Conservation (phyloP, 2,329 filamentous ascomycete species). For the Neonectria magnoliae region DNA sequence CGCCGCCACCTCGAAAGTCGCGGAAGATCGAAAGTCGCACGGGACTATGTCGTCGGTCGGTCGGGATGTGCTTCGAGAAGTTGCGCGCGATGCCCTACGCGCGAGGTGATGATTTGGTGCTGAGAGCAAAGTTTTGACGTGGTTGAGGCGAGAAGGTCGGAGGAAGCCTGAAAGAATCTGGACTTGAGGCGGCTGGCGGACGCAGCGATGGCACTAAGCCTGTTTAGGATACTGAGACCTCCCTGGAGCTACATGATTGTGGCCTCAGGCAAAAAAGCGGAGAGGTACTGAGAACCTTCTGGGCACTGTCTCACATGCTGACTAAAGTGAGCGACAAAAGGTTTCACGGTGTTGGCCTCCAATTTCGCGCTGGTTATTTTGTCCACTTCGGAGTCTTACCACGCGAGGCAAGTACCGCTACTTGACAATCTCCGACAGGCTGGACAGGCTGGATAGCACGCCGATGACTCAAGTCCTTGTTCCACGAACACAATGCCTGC, state of each 20-base stretch:
- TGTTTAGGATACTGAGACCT: slow-evolving; percentile 20
- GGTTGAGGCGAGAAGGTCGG: slow-evolving; percentile 53
- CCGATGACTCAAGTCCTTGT: slow-evolving; percentile 39
- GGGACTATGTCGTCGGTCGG: slow-evolving; percentile 47
- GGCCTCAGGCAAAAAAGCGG: slow-evolving; percentile 37
- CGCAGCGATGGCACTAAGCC: slow-evolving; percentile 35
- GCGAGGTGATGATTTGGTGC: slow-evolving; percentile 59
- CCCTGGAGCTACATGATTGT: slow-evolving; percentile 24
- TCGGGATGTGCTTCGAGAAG: slow-evolving; percentile 42
- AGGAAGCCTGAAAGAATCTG: slow-evolving; percentile 57
- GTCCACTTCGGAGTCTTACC: neutral
- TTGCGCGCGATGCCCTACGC: slow-evolving; percentile 61
- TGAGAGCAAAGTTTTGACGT: slow-evolving; percentile 55
- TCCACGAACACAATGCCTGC: slow-evolving; percentile 27
- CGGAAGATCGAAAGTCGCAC: slow-evolving; percentile 51
- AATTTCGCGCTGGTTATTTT: slow-evolving; percentile 24
- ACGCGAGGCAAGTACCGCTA: slow-evolving; percentile 32
- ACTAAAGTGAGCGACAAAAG: slow-evolving; percentile 28
- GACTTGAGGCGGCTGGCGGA: slow-evolving; percentile 53
- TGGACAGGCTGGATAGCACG: slow-evolving; percentile 29
- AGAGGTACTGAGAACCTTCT: slow-evolving; percentile 30
- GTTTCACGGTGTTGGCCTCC: neutral
- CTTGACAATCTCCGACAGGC: slow-evolving; percentile 22
- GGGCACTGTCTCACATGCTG: slow-evolving; percentile 33
- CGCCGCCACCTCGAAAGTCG: slow-evolving; percentile 55